Percentiles rank a stretch among this genome's conserved stretches.
Conservation (phyloP, 2,329 filamentous ascomycete genomes). For the Penicillium sclerotiorum region DNA sequence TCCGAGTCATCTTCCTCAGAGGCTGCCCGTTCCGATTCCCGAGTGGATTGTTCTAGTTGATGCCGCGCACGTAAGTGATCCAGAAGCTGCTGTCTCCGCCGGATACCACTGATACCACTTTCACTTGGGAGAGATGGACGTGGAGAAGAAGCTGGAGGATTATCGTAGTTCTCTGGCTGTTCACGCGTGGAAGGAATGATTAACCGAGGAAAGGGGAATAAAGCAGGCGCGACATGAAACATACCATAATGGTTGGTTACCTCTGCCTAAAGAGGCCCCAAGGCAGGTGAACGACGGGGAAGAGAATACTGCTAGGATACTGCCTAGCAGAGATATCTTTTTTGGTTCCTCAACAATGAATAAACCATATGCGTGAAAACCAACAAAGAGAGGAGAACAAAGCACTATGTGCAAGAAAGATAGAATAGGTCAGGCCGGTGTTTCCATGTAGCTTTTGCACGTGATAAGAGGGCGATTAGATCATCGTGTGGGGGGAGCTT, state of each 20-base stretch:
- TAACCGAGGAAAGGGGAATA: constrained; percentile 9
- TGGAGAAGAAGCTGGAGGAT: constrained; percentile 41
- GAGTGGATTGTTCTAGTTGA: neutral
- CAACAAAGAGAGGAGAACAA: neutral
- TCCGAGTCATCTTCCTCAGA: neutral
- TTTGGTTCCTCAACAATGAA: neutral
- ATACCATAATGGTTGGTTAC: constrained; percentile 24
- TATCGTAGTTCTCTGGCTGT: constrained; percentile 49
- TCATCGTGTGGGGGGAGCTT: constrained; percentile 26
- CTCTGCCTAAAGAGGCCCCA: neutral
- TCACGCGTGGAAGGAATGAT: constrained; percentile 6
- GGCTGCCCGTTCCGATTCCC: neutral
- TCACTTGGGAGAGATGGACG: constrained; percentile 26
- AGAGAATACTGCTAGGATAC: constrained; percentile 1
- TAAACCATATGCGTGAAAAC: neutral
- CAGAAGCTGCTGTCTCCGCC: neutral
- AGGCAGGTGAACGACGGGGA: no score
- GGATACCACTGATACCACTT: no score
- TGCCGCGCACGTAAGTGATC: neutral
- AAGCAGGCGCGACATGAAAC: constrained; percentile 16
- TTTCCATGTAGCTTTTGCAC: constrained; percentile 15
- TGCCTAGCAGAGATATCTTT: neutral
- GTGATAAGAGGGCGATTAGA: constrained; percentile 27
- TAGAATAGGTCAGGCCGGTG: neutral
- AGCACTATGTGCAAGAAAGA: no score